phyloP scores from a whole-genome alignment of 257 asterid genomes.

The Solanum piurae region DNA sequence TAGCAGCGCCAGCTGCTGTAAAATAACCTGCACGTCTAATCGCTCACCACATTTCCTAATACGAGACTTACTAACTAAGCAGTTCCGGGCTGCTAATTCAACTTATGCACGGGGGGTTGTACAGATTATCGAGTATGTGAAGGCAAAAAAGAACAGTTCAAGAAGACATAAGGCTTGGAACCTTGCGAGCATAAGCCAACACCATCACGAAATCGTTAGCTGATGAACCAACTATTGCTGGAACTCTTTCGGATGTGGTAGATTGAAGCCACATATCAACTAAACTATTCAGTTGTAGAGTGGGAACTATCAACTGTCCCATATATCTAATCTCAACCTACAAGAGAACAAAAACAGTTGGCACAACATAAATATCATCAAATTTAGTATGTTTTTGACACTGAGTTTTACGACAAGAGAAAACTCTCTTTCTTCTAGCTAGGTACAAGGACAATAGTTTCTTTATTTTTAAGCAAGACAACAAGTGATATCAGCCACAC shows the following conservation, averaged over 20 bases:
- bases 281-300: constrained; percentile 49
- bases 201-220: constrained; percentile 89
- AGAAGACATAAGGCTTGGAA: constrained; percentile 16
- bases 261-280: constrained; percentile 77
- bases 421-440: not conserved
- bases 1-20: not conserved
- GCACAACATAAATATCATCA: not conserved
- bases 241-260: constrained; percentile 28
- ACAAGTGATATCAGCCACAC: not conserved
- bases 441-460: not conserved
- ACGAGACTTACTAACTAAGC: not conserved
- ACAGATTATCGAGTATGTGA: not conserved
- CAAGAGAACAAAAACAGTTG: constrained; percentile 2
- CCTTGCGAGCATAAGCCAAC: constrained; percentile 57
- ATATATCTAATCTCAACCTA: constrained; percentile 83
- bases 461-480: not conserved
- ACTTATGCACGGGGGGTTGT: not conserved
- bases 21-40: not conserved
- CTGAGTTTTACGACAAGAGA: not conserved
- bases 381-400: not conserved
- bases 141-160: not conserved
- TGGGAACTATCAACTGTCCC: constrained; percentile 67
- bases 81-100: not conserved
- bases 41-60: not conserved
- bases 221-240: constrained; percentile 68